Evolutionary conservation across 2,329 filamentous ascomycete genomes (phyloP).

Genomic region (Fusarium buxicola): DNA sequence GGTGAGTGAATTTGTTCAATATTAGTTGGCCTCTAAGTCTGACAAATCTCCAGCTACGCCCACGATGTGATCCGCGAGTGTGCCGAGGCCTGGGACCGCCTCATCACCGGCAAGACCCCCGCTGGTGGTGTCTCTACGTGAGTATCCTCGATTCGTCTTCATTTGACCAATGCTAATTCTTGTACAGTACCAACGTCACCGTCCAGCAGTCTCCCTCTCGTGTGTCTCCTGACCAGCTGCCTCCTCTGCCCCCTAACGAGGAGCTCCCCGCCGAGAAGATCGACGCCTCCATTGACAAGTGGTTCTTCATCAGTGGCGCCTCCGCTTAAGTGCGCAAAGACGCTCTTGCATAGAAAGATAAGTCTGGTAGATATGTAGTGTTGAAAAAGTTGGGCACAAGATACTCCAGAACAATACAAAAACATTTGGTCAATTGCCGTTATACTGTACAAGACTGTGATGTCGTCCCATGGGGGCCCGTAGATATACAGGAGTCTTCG

Average conservation of each 20-base stretch:
- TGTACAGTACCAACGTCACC: conserved; percentile 80
- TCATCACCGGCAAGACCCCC: conserved; percentile 89
- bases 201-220: conserved; percentile 80
- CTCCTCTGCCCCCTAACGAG: conserved; percentile 82
- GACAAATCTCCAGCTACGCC: conserved; percentile 73
- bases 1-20: conserved; percentile 61
- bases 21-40: conserved; percentile 16
- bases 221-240: conserved; percentile 75
- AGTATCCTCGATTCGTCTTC: conserved; percentile 53
- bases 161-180: conserved; percentile 45
- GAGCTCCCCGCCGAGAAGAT: conserved; percentile 88
- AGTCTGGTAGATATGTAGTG: conserved; percentile 28
- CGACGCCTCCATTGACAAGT: conserved; percentile 98
- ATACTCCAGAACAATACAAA: conserved; percentile 37
- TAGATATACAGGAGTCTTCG: conserved; percentile 37
- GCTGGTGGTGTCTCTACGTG: conserved; percentile 85
- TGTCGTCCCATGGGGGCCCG: conserved; percentile 30
- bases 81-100: conserved; percentile 94
- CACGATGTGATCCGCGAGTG: conserved; percentile 96
- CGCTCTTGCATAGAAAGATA: conserved; percentile 30
- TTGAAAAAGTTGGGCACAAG: conserved; percentile 31
- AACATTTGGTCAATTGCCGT: conserved; percentile 39
- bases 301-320: conserved; percentile 99
- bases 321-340: conserved; percentile 69
- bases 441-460: conserved; percentile 44